Evolutionary conservation across 192 early-diverging fungal genomes (phyloP), one percentile per base, ranked within the genome.

Genomic region (Coemansia sp.): DNA sequence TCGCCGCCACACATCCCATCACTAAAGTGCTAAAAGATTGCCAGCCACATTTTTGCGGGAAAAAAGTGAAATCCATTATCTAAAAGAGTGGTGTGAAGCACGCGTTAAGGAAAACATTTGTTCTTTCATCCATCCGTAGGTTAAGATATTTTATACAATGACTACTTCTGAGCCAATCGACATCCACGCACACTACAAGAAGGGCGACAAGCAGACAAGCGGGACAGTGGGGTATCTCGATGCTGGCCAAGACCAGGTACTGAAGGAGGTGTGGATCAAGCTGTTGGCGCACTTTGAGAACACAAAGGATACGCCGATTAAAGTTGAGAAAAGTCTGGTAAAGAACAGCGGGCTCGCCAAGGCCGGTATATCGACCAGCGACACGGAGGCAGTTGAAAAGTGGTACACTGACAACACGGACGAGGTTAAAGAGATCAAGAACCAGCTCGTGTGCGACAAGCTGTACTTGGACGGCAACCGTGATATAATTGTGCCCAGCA

Each of bases 251-350:
- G 59, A 74, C 57, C 27, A 57, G 38, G 66, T 55, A 24, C 77
- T 79, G 20, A 69, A 61, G 62, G 56, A 66, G 9, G 45, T 79
- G 57, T 79, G 77, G 77, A 16, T 23, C 61, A 73, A 65, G 64
- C 13, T 69, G 5, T 43, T 74, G 2, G 49, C 53, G 18, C 68
- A 79, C 49, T 58, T 79, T 54, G 65, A 65, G 16, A 59, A 53
- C 2, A 64, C 54, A 3, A 54, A 38, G 1, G 32, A 53, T 61
- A 58, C 39, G 65, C 71, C 77, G 3, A 73, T 79, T 54, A 51
- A 55, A 16, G 77, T 79, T 5, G 59, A 65, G 4, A 57, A 59
- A 26, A 53, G 60, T 39, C 54, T 56, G 41, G 62, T 73, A 13
- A 39, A 61, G 29, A n/a, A 32, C 2, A 51, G 29, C 43, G 24